Evolutionary conservation across 306 rosid species (phyloP).

Genomic region (Cucurbita maxima): DNA sequence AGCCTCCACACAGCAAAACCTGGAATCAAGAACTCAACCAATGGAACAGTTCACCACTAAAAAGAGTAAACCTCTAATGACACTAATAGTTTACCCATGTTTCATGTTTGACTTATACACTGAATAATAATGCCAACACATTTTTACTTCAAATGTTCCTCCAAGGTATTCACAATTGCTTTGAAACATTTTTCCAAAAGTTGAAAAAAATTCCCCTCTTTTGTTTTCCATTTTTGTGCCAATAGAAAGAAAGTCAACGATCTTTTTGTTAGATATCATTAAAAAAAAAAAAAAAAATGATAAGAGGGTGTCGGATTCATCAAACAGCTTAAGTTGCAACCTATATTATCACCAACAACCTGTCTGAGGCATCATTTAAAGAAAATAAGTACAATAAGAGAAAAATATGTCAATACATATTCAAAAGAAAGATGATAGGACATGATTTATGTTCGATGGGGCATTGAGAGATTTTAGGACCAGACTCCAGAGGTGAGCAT

Average conservation of each 20-base stretch:
- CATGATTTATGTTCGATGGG: neutral
- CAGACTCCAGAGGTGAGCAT: neutral
- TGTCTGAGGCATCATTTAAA: too few relatives aligned
- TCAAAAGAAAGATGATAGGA: neutral
- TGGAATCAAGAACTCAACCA: neutral
- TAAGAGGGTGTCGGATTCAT: too few relatives aligned
- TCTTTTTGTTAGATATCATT: too few relatives aligned
- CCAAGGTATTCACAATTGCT: neutral
- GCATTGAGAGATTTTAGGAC: neutral
- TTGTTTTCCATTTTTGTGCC: too few relatives aligned
- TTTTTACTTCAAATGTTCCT: neutral
- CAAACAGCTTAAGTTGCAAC: too few relatives aligned
- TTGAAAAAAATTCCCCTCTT: too few relatives aligned
- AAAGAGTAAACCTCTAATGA: neutral
- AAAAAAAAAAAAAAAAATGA: too few relatives aligned
- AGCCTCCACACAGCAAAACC: neutral
- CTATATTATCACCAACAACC: too few relatives aligned
- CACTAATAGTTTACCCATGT: neutral
- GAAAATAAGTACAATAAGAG: neutral
- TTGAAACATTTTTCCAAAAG: too few relatives aligned
- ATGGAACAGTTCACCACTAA: neutral
- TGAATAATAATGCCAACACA: neutral
- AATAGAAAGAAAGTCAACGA: too few relatives aligned
- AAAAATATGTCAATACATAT: neutral
- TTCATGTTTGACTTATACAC: neutral